A percentile compares a stretch with the other conserved stretches of the same genome.
These are phyloP conservation scores for Boletus sp. DNA, from an alignment of 768 basidiomycete genomes.

Conservation along the genomic window DNA sequence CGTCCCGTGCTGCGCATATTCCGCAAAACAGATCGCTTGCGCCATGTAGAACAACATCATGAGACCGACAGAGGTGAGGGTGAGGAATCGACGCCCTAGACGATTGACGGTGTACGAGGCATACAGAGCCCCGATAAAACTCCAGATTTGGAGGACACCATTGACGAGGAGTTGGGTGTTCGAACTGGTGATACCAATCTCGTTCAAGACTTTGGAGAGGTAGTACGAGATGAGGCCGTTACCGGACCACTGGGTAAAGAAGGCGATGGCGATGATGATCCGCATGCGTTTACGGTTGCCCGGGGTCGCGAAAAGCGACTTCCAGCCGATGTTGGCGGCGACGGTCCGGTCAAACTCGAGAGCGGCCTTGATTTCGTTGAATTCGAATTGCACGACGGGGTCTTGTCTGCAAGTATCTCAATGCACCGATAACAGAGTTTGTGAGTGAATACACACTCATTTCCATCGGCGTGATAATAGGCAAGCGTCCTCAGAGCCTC, in stretches of 20 bases:
- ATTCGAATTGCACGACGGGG: constrained; percentile 69
- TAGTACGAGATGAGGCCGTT: constrained; percentile 74
- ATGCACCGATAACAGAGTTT: neutral
- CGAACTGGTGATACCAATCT: constrained; percentile 55
- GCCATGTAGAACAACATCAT: constrained; percentile 66
- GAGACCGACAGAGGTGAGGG: constrained; percentile 52
- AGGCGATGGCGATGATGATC: constrained; percentile 61
- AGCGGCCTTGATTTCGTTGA: constrained; percentile 77
- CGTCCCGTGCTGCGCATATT: constrained; percentile 43
- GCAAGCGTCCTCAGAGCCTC: constrained; percentile 68
- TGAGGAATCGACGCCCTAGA: constrained; percentile 63
- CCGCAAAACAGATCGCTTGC: constrained; percentile 65
- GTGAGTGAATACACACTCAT: constrained; percentile 39
- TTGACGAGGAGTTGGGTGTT: constrained; percentile 60
- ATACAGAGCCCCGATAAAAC: constrained; percentile 14
- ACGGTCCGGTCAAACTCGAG: constrained; percentile 65
- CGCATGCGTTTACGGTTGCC: constrained; percentile 70
- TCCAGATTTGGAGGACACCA: constrained; percentile 52
- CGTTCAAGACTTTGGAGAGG: constrained; percentile 62
- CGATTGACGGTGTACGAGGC: constrained; percentile 44
- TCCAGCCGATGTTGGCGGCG: constrained; percentile 62
- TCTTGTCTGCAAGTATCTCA: constrained; percentile 40
- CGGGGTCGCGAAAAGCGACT: constrained; percentile 57
- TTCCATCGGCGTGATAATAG: constrained; percentile 79
- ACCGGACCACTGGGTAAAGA: constrained; percentile 77